phyloP scores from a whole-genome alignment of 148 eudicot species.

The Fagopyrum homotropicum region DNA sequence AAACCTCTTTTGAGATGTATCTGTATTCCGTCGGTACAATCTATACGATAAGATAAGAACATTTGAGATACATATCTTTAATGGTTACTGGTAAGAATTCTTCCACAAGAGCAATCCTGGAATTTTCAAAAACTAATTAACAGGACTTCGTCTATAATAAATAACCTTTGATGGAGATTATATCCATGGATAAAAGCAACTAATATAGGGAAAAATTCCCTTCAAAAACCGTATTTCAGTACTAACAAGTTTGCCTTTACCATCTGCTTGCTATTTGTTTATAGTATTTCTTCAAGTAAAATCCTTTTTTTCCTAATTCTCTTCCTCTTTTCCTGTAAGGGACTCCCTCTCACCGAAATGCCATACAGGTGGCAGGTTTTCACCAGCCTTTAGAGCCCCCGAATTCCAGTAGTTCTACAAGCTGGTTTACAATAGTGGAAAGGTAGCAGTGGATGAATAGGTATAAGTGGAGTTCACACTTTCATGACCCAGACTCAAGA shows the following conservation, averaged over 20 bases:
- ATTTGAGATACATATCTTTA: neutral
- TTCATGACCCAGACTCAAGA: neutral
- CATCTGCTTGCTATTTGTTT: neutral
- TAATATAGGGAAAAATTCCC: neutral
- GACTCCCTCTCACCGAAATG: neutral
- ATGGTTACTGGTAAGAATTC: neutral
- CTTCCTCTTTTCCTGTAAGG: neutral
- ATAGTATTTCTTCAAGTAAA: neutral
- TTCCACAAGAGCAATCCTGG: neutral
- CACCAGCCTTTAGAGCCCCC: neutral
- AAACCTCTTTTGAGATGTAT: constrained; percentile 71
- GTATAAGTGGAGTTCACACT: neutral
- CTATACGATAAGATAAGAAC: constrained; percentile 29
- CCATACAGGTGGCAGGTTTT: neutral
- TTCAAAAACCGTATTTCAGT: neutral
- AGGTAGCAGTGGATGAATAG: neutral
- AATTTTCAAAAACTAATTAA: neutral
- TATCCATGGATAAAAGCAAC: neutral
- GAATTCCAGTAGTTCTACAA: neutral
- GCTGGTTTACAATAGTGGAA: neutral
- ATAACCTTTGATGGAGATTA: neutral
- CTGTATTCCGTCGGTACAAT: constrained; percentile 95
- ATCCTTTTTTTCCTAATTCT: neutral
- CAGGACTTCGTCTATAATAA: too few species aligned
- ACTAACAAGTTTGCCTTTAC: neutral